Base-by-base conservation (phyloP, 495 filamentous ascomycete genomes). In the Hyphodiscus hymeniophilus region DNA sequence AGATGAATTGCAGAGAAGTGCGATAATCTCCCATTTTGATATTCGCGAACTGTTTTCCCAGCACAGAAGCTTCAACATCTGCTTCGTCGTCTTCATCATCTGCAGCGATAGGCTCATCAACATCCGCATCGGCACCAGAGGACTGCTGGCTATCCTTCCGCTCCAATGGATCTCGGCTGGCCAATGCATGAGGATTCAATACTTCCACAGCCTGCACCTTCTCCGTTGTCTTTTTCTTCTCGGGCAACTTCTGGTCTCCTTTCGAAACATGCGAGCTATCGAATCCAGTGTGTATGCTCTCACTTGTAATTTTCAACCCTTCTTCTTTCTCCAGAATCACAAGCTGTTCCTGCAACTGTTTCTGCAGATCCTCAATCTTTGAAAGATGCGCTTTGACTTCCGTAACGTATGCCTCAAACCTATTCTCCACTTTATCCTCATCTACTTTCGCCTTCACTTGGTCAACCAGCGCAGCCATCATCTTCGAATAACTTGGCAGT, bases 381-480 rank as follows among this genome's bases (percentile, higher is more conserved):
- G 69, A 61, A 49, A 83, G 70, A 62, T 98, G 94, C 38, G 69
- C 74, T 45, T 75, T 73, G 41, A 97, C 73, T 46, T 89, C 89
- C 22, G 76, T 72, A 21, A 89, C 68, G 67, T 90, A 95, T 39
- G 70, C 81, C 22, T 78, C 68, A 54, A 82, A 83, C 26, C 83
- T 69, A 51, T 83, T 76, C 3, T 67, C 69, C 10, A 75, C 73
- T 44, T 80, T 77, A 51, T 71, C 70, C 46, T 86, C 81, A 33
- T 87, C 86, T 12, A 95, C 74, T 34, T 88, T 81, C 63, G 85
- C 85, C 70, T 96, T 97, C 22, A 97, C 89, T 61, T 95, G 86
- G 57, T 98, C 92, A 6, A 96, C 76, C 52, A 98, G 56, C 4
- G 81, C 76, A 23, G 87, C 84, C 84, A 97, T 89, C 92, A 98